These are phyloP conservation scores for Auriscalpium orientale DNA, from an alignment of 768 basidiomycete genomes.

Conservation along the genomic window DNA sequence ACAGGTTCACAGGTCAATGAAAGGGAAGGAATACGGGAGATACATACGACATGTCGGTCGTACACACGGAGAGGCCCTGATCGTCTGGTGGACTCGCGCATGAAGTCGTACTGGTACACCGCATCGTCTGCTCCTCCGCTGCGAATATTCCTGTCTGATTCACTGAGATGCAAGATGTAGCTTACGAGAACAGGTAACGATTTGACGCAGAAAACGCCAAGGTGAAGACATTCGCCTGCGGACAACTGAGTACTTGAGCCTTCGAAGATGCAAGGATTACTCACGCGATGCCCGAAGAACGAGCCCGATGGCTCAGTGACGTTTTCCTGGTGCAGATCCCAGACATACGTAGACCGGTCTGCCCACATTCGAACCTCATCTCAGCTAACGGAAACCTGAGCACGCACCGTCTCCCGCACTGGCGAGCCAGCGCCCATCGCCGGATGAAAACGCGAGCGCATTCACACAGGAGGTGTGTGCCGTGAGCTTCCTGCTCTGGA, in stretches of 20 bases:
- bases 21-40: background rate
- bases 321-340: conserved; percentile 30
- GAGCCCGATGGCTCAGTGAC: conserved; percentile 19
- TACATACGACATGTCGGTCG: conserved; percentile 18
- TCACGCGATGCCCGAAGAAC: conserved; percentile 23
- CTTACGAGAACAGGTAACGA: conserved; percentile 58
- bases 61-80: conserved; percentile 5
- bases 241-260: background rate
- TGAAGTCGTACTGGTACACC: conserved; percentile 10
- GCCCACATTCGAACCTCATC: background rate
- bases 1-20: conserved; percentile 2
- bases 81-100: conserved; percentile 1
- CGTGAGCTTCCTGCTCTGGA: conserved; percentile 23
- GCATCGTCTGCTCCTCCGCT: conserved; percentile 10
- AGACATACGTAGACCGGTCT: conserved; percentile 27
- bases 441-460: conserved; percentile 27
- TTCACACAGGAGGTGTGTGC: conserved; percentile 32
- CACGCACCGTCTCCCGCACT: conserved; percentile 31
- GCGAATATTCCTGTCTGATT: background rate
- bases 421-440: conserved; percentile 30
- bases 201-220: conserved; percentile 65
- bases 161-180: conserved; percentile 1
- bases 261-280: background rate
- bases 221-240: conserved; percentile 62
- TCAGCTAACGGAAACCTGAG: background rate